Percentiles rank a stretch among this genome's conserved stretches.
Evolutionary conservation across 345 rosid genomes (phyloP).

Genomic region (Geranium rotundifolium): DNA sequence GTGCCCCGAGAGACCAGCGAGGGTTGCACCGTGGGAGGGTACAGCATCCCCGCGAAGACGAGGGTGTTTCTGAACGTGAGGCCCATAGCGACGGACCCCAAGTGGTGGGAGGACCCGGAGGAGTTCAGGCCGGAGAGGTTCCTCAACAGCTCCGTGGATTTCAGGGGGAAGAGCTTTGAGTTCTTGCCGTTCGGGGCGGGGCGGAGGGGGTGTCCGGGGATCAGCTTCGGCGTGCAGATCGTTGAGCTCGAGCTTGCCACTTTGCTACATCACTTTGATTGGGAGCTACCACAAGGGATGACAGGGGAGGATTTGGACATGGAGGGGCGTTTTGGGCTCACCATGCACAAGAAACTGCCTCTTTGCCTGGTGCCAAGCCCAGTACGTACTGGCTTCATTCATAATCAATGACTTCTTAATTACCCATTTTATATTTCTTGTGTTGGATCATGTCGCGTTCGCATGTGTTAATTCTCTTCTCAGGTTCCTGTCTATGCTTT

Average conservation of each 20-base stretch:
- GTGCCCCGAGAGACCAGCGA: slow-evolving; percentile 29
- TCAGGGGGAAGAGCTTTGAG: slow-evolving; percentile 38
- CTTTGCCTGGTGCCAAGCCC: slow-evolving; percentile 24
- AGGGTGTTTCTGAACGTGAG: slow-evolving; percentile 20
- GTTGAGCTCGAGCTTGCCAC: slow-evolving; percentile 39
- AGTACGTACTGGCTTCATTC: no score
- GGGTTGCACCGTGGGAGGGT: slow-evolving; percentile 16
- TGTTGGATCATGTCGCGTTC: no score
- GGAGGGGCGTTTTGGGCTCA: slow-evolving; percentile 39
- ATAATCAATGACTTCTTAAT: no score
- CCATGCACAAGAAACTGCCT: slow-evolving; percentile 34
- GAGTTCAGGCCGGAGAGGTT: slow-evolving; percentile 41
- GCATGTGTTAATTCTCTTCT: no score
- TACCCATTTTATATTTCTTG: no score
- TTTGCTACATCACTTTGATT: slow-evolving; percentile 31
- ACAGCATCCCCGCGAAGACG: slow-evolving; percentile 26
- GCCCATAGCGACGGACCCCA: slow-evolving; percentile 19
- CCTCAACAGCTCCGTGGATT: slow-evolving; percentile 27
- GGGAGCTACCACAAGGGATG: slow-evolving; percentile 43
- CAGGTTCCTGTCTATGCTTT: no score
- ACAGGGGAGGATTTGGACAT: slow-evolving; percentile 27
- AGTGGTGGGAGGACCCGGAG: slow-evolving; percentile 26
- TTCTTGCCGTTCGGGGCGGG: slow-evolving; percentile 52
- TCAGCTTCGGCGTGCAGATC: slow-evolving; percentile 22
- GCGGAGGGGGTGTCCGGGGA: slow-evolving; percentile 53